Evolutionary conservation across 192 early-diverging fungal species (phyloP).

Genomic region (Coemansia sp.): DNA sequence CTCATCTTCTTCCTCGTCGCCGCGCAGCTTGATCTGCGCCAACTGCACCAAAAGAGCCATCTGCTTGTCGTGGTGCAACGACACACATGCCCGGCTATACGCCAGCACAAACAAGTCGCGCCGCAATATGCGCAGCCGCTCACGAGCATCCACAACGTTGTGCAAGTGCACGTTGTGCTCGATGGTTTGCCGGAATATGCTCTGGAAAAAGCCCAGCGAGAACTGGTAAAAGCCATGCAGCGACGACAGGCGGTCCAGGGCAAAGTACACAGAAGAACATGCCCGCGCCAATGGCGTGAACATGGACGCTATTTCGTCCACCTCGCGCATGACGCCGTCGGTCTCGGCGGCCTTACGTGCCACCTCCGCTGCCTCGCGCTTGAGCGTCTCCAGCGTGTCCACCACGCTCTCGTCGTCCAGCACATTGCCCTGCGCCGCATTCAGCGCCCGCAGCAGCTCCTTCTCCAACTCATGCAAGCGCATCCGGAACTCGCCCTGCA

Average conservation of each 20-base stretch:
- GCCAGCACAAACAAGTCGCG: conserved; percentile 82
- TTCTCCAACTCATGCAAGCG: conserved; percentile 91
- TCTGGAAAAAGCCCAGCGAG: conserved; percentile 93
- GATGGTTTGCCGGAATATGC: conserved; percentile 86
- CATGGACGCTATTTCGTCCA: conserved; percentile 84
- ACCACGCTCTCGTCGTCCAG: conserved; percentile 97
- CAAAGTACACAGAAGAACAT: conserved; percentile 93
- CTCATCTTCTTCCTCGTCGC: conserved; percentile 44
- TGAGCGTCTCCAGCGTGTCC: conserved; percentile 90
- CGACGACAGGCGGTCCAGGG: conserved; percentile 89
- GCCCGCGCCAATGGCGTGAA: conserved; percentile 91
- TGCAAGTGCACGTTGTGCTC: conserved; percentile 71
- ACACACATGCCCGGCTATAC: conserved; percentile 73
- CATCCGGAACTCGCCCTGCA: conserved; percentile 97
- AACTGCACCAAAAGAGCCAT: conserved; percentile 86
- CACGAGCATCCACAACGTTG: conserved; percentile 62
- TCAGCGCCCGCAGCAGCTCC: conserved; percentile 88
- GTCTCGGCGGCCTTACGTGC: conserved; percentile 91
- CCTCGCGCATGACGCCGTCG: conserved; percentile 90
- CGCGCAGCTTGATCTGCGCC: conserved; percentile 79
- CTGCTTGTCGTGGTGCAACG: conserved; percentile 91
- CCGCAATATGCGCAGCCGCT: conserved; percentile 72
- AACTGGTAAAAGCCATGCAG: conserved; percentile 98
- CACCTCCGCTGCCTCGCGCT: conserved; percentile 94
- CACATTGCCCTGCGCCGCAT: conserved; percentile 94